phyloP scores from a whole-genome alignment of 495 filamentous ascomycete species.

The Poronia punctata region DNA sequence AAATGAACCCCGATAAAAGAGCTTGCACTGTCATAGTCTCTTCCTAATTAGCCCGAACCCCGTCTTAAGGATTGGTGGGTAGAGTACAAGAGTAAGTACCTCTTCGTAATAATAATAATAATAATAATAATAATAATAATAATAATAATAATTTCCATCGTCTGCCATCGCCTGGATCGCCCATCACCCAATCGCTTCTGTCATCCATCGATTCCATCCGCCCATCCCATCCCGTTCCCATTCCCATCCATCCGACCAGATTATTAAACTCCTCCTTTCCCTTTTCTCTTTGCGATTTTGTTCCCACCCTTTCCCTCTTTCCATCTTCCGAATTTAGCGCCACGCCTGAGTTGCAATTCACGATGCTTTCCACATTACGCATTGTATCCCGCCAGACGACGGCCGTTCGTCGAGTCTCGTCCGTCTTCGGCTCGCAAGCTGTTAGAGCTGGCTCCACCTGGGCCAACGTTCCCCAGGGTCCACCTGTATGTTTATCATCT shows the following conservation, averaged over 20 bases:
- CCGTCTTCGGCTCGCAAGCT: slow-evolving; percentile 38
- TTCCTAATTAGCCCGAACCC: no score
- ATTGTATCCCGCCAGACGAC: slow-evolving; percentile 22
- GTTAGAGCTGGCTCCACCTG: slow-evolving; percentile 72
- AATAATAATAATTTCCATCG: no score
- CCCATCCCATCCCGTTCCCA: slow-evolving; percentile 24
- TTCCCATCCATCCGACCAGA: slow-evolving; percentile 15
- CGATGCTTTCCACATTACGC: slow-evolving; percentile 24
- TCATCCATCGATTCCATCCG: slow-evolving; percentile 12
- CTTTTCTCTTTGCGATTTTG: slow-evolving; percentile 10
- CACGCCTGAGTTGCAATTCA: slow-evolving; percentile 13
- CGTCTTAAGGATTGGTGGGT: no score
- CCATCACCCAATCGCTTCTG: no score
- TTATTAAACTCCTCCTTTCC: slow-evolving; percentile 12
- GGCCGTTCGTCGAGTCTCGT: slow-evolving; percentile 25
- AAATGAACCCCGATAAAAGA: no score
- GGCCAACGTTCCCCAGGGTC: slow-evolving; percentile 85
- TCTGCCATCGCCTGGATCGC: no score
- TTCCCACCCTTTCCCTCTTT: neutral
- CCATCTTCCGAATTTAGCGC: neutral
- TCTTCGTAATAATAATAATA: no score
- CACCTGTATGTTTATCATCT: slow-evolving; percentile 74
- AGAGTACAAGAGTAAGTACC: no score
- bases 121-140: no score
- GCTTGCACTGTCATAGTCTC: no score